Percentiles rank a stretch among this genome's conserved stretches.
Conservation (phyloP, 768 basidiomycete genomes). For the Thelephora ganbajun region DNA sequence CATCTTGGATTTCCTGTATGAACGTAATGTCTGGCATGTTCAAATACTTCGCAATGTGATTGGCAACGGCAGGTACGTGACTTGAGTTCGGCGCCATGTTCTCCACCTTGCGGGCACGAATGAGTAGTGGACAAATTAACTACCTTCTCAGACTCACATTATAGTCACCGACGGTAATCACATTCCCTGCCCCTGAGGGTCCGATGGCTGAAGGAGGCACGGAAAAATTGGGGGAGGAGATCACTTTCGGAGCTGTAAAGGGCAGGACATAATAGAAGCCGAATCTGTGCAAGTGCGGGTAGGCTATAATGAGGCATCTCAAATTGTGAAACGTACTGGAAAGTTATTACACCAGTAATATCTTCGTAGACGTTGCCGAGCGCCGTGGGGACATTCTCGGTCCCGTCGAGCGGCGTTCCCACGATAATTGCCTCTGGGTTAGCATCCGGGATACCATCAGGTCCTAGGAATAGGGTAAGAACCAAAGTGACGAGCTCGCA, state of each 20-base stretch:
- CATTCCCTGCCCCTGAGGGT: slow-evolving; percentile 21
- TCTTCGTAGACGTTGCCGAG: slow-evolving; percentile 32
- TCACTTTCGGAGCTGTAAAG: slow-evolving; percentile 35
- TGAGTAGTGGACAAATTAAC: not conserved
- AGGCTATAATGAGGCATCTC: too few relatives aligned
- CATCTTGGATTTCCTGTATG: slow-evolving; percentile 55
- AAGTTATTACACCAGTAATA: slow-evolving; percentile 40
- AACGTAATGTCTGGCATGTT: slow-evolving; percentile 43
- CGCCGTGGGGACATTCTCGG: slow-evolving; percentile 35
- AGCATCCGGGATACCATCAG: slow-evolving; percentile 36
- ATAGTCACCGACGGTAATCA: slow-evolving; percentile 42
- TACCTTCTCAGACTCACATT: slow-evolving; percentile 24
- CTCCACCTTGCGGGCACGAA: slow-evolving; percentile 8
- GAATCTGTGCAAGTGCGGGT: slow-evolving; percentile 5
- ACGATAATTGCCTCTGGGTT: slow-evolving; percentile 45
- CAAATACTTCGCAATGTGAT: slow-evolving; percentile 40
- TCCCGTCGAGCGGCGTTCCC: slow-evolving; percentile 38
- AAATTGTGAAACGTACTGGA: slow-evolving; percentile 23
- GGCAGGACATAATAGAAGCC: slow-evolving; percentile 48
- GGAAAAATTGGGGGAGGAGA: slow-evolving; percentile 22
- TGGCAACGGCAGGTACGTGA: slow-evolving; percentile 21
- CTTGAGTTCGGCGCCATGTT: slow-evolving; percentile 11
- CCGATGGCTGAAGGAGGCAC: slow-evolving; percentile 28
- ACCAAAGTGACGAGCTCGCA: not conserved
- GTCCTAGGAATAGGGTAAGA: slow-evolving; percentile 17